Base-by-base conservation (phyloP, 2,329 filamentous ascomycete genomes). In the Madurella fahalii region DNA sequence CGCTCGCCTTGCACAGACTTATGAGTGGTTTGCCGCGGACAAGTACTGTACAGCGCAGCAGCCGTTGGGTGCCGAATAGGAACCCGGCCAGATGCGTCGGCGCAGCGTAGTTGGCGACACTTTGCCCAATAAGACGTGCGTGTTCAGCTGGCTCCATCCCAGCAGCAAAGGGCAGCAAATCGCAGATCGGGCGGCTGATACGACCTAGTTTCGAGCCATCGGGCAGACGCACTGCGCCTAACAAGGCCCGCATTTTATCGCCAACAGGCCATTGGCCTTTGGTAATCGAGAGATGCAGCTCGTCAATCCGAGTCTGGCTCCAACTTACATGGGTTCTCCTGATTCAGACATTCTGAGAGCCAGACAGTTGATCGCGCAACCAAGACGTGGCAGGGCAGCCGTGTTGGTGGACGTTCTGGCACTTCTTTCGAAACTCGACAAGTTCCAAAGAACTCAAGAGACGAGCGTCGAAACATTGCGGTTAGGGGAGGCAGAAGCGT, bases 11-110 rank as follows among this genome's bases (percentile, higher is more conserved):
- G 39, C 34, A 48, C 34, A 48, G 4, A 9, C 12, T 40, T 18
- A 39, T 48, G 46, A 18, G 34, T 20, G 7, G 46, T 37, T 39
- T 17, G 40, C 42, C 46, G 42, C n/a, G 42, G 20, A 31, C 47
- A 47, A n/a, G n/a, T n/a, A n/a, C n/a, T n/a, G 43, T 17, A 52
- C 34, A 41, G 30, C 40, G 45, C 13, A 46, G 44, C 48, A 45
- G 40, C 25, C 37, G 42, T 51, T 32, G 52, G 47, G 55, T 40
- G 17, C 13, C 43, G 43, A 53, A 53, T 52, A 2, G 41, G 49
- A 13, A 31, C 8, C 25, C 12, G 42, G 4, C 42, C 18, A 25
- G 20, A 31, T 37, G 53, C 25, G 11, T 16, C 34, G 37, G 39
- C 37, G 37, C 40, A 47, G 25, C 15, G 25, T 37, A 15, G 32